Conservation (phyloP, 2,329 filamentous ascomycete genomes). For the Scortechinia acanthostroma region DNA sequence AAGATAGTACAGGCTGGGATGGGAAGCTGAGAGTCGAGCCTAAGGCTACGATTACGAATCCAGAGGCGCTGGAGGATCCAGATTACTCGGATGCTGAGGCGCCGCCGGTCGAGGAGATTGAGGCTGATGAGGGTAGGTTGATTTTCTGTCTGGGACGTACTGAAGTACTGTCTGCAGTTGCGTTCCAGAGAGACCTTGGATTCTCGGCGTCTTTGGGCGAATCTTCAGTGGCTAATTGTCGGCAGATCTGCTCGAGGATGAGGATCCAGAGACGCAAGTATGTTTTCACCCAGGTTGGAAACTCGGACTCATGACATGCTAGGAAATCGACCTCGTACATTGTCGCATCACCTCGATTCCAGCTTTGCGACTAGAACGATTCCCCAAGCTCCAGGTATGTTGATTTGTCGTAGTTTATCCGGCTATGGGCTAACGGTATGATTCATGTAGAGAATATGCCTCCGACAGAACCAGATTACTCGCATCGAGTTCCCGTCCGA, state of each 20-base stretch:
- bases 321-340: constrained; percentile 79
- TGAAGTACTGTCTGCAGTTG: no score
- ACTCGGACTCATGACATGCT: background rate
- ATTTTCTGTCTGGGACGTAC: no score
- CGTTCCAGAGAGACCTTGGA: background rate
- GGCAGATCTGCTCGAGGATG: constrained; percentile 53
- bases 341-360: constrained; percentile 74
- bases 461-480: constrained; percentile 86
- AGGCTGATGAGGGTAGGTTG: constrained; percentile 69
- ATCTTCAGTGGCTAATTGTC: no score
- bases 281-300: background rate
- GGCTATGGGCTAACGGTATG: background rate
- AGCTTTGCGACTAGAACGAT: constrained; percentile 75
- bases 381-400: constrained; percentile 53
- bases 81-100: constrained; percentile 2
- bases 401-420: no score
- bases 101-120: constrained; percentile 63
- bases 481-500: constrained; percentile 67
- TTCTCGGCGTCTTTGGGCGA: background rate
- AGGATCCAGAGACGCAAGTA: constrained; percentile 52
- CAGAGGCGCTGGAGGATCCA: background rate
- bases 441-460: constrained; percentile 55
- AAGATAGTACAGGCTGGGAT: background rate
- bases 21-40: background rate
- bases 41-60: background rate